These are phyloP conservation scores for Populus tremula DNA, from an alignment of 345 rosid species.

Conservation along the genomic window DNA sequence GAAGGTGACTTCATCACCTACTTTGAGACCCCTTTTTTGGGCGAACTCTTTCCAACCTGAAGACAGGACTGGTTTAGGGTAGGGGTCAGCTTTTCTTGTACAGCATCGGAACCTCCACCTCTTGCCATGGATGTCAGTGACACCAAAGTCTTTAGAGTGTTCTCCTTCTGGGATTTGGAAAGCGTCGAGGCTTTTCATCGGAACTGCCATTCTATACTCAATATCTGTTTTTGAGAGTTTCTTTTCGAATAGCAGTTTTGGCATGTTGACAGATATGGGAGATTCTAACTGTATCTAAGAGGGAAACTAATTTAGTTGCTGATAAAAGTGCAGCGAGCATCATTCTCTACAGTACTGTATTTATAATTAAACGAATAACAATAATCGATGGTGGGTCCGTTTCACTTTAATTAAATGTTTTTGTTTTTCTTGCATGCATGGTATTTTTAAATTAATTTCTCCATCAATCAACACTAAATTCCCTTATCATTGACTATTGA, in stretches of 20 bases:
- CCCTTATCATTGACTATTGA: too few species aligned
- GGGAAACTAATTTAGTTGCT: too few species aligned
- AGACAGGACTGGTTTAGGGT: neutral
- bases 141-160: neutral
- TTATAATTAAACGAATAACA: too few species aligned
- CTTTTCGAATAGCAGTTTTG: neutral
- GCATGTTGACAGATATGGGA: neutral
- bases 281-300: neutral
- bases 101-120: neutral
- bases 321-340: too few species aligned
- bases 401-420: too few species aligned
- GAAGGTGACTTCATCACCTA: neutral
- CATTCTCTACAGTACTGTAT: too few species aligned
- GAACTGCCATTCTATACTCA: neutral
- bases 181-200: neutral
- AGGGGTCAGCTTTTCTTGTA: neutral
- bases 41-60: neutral
- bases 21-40: neutral
- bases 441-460: too few species aligned
- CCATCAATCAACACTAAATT: too few species aligned
- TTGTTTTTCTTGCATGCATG: too few species aligned
- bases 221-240: neutral
- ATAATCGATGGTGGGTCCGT: too few species aligned
- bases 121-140: neutral
- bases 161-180: neutral